These are phyloP conservation scores for Calvatia gigantea DNA, from an alignment of 768 basidiomycete genomes.

Conservation along the genomic window DNA sequence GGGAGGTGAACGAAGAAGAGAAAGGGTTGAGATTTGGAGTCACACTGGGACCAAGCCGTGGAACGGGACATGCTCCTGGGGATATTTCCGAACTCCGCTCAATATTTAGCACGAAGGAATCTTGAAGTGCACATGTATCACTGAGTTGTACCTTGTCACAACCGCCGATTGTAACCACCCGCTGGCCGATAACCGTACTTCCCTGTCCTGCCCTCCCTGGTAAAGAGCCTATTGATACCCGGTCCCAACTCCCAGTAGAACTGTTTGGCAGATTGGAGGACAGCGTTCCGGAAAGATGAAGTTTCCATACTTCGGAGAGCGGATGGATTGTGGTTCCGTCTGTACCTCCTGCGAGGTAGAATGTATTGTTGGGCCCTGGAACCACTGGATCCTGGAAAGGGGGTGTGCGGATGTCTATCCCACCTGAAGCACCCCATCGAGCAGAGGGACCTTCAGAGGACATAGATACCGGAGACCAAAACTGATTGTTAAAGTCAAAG, in stretches of 20 bases:
- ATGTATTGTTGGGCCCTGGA: slow-evolving; percentile 63
- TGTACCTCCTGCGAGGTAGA: slow-evolving; percentile 72
- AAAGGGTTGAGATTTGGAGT: slow-evolving; percentile 56
- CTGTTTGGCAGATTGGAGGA: slow-evolving; percentile 60
- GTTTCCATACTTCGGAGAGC: slow-evolving; percentile 68
- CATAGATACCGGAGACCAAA: slow-evolving; percentile 64
- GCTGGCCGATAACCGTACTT: slow-evolving; percentile 51
- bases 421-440: slow-evolving; percentile 72
- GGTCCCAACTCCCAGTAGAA: slow-evolving; percentile 59
- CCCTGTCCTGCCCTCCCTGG: slow-evolving; percentile 47
- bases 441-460: slow-evolving; percentile 53
- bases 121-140: slow-evolving; percentile 54
- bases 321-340: slow-evolving; percentile 40
- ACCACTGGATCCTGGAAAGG: slow-evolving; percentile 39
- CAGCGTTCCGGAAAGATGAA: slow-evolving; percentile 66
- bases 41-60: slow-evolving; percentile 56
- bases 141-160: slow-evolving; percentile 45
- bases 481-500: slow-evolving; percentile 71
- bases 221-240: slow-evolving; percentile 34
- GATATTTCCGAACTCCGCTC: slow-evolving; percentile 29
- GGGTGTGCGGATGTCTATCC: slow-evolving; percentile 56
- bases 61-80: slow-evolving; percentile 58
- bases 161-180: slow-evolving; percentile 58
- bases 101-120: slow-evolving; percentile 56
- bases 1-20: slow-evolving; percentile 54